Conservation (phyloP, 345 rosid species). For the Excoecaria agallocha region DNA sequence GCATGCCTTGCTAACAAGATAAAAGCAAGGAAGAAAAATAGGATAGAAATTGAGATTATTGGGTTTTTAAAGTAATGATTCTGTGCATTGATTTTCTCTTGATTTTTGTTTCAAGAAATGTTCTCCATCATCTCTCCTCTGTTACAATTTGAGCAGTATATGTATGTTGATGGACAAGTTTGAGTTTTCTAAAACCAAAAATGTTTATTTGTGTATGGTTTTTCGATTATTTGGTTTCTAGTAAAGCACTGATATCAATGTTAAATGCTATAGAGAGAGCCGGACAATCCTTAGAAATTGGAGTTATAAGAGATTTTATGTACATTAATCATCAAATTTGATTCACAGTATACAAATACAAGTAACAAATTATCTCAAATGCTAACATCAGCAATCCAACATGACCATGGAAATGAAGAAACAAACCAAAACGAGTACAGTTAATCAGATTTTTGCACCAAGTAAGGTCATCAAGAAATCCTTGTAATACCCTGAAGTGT, state of each 20-base stretch:
- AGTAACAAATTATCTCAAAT: too few relatives aligned
- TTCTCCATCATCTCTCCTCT: neutral
- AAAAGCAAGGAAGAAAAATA: slow-evolving; percentile 33
- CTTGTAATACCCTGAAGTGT: slow-evolving; percentile 68
- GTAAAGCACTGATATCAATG: too few relatives aligned
- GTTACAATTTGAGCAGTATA: neutral
- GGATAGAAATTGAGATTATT: slow-evolving; percentile 1
- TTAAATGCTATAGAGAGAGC: too few relatives aligned
- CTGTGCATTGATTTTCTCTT: neutral
- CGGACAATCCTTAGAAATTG: too few relatives aligned
- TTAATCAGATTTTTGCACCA: slow-evolving; percentile 47
- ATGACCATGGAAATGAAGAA: neutral
- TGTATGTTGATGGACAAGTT: too few relatives aligned
- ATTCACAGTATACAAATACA: neutral
- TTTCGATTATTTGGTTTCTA: too few relatives aligned
- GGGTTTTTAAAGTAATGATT: neutral
- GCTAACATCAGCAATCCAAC: neutral
- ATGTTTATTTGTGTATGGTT: too few relatives aligned
- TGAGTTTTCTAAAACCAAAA: too few relatives aligned
- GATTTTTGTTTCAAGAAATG: neutral
- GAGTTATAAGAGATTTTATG: neutral
- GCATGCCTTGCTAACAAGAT: slow-evolving; percentile 52
- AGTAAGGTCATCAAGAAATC: slow-evolving; percentile 60
- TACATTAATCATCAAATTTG: neutral
- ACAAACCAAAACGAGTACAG: neutral